Evolutionary conservation across 257 asterid species (phyloP), one percentile per base, ranked within the genome.

Genomic region (Ligustrum vulgare): DNA sequence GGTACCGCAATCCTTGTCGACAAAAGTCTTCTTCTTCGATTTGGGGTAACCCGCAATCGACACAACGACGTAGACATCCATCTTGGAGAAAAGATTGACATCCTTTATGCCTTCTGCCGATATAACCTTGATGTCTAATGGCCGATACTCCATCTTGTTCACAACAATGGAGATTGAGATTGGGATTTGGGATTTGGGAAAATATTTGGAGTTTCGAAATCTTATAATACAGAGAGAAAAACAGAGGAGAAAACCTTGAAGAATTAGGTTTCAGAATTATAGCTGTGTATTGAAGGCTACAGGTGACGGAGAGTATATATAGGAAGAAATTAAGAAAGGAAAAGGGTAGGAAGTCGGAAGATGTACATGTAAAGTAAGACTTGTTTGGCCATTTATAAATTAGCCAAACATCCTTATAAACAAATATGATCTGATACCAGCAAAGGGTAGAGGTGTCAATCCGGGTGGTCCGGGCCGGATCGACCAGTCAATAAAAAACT

Each of bases 1-100:
- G 32, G 87, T 70, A 23, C 92, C 95, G 67, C 80, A 79, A 58
- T 83, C 80, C 72, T 83, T 87, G 81, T 87, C 87, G 22, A 83
- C 80, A 74, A 63, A 74, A 32, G 92, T 86, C 34, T 33, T 73
- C 79, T 86, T 75, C 68, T 66, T 81, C 1, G 86, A 87, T 33
- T 79, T 81, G 20, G 88, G 88, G 78, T 81, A 84, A 8, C 92
- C 91, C 51, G 84, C 82, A 74, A 89, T 60, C 2, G 86, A 83
- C 2, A 87, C 84, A 69, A 78, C 83, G 8, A 77, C 88, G 80
- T 87, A 89, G 62, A 89, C 85, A 66, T 83, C 87, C 92, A 87
- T 89, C 63, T 82, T 86, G 0, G 84, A 81, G 75, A 89, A 83
- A 5, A 69, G 62, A 56, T 79, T 86, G 41, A 83, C 89, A 77